phyloP scores from a whole-genome alignment of 2,329 filamentous ascomycete genomes.

The Botrytis deweyae region DNA sequence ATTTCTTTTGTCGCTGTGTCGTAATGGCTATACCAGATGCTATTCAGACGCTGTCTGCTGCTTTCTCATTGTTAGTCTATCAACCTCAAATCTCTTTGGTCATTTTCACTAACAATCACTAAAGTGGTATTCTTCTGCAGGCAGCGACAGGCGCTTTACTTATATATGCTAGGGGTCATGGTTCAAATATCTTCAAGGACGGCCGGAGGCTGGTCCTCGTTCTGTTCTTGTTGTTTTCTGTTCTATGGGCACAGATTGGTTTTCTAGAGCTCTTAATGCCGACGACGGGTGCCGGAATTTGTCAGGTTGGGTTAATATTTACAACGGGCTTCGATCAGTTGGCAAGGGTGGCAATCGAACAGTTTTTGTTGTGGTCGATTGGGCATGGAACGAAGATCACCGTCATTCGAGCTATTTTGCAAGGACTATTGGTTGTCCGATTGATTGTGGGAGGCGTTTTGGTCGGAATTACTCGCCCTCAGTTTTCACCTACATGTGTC shows the following conservation, averaged over 20 bases:
- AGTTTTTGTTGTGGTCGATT: slow-evolving; percentile 40
- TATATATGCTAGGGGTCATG: slow-evolving; percentile 37
- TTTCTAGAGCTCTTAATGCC: slow-evolving; percentile 38
- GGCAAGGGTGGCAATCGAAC: slow-evolving; percentile 37
- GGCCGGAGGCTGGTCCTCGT: slow-evolving; percentile 43
- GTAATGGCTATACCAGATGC: slow-evolving; percentile 37
- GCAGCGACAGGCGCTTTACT: slow-evolving; percentile 37
- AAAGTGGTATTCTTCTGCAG: slow-evolving; percentile 40
- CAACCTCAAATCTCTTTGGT: neutral
- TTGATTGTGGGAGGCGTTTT: slow-evolving; percentile 36
- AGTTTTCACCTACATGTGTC: slow-evolving; percentile 38
- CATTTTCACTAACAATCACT: slow-evolving; percentile 26
- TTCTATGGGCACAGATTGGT: slow-evolving; percentile 38
- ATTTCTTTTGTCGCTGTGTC: slow-evolving; percentile 28
- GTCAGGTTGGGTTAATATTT: slow-evolving; percentile 36
- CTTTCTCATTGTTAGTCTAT: slow-evolving; percentile 39
- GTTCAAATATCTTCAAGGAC: slow-evolving; percentile 38
- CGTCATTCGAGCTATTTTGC: slow-evolving; percentile 33
- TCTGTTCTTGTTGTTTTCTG: slow-evolving; percentile 39
- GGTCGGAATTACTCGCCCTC: slow-evolving; percentile 37
- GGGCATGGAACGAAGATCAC: slow-evolving; percentile 36
- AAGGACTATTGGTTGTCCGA: slow-evolving; percentile 35
- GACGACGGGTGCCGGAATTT: slow-evolving; percentile 27
- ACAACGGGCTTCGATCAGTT: slow-evolving; percentile 39
- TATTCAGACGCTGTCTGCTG: slow-evolving; percentile 38